Conservation (phyloP, 148 eudicot genomes). For the Fagopyrum homotropicum region DNA sequence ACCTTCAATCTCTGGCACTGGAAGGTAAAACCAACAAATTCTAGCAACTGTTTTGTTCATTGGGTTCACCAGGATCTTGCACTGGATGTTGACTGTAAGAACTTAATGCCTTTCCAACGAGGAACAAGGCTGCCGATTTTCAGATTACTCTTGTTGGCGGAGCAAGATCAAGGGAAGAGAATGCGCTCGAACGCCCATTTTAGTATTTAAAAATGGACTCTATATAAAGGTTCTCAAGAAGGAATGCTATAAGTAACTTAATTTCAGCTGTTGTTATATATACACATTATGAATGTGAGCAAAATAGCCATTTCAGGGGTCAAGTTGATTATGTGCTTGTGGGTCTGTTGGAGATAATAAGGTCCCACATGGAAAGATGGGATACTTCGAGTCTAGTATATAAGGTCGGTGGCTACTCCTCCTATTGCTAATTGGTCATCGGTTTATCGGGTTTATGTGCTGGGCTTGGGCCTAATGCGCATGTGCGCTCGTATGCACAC, state of each 20-base stretch:
- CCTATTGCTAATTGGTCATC: too few relatives aligned
- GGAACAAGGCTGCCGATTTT: slow-evolving; percentile 35
- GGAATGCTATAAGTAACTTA: background rate
- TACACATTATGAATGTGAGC: background rate
- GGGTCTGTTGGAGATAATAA: background rate
- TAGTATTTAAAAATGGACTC: slow-evolving; percentile 23
- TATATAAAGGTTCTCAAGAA: slow-evolving; percentile 18
- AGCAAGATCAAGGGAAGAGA: slow-evolving; percentile 32
- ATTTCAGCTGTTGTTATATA: background rate
- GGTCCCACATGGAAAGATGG: too few relatives aligned
- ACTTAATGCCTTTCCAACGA: slow-evolving; percentile 41
- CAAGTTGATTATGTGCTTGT: background rate
- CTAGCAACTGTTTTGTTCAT: background rate
- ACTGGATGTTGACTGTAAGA: slow-evolving; percentile 22
- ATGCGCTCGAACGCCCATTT: slow-evolving; percentile 26
- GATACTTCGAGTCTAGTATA: too few relatives aligned
- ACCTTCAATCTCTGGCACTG: slow-evolving; percentile 39
- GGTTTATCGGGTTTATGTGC: too few relatives aligned
- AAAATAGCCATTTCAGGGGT: too few relatives aligned
- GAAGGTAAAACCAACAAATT: slow-evolving; percentile 23
- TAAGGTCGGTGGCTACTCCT: too few relatives aligned
- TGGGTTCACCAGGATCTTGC: slow-evolving; percentile 13
- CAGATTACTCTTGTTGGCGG: slow-evolving; percentile 15
- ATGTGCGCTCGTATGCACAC: too few relatives aligned
- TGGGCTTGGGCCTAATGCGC: too few relatives aligned